Evolutionary conservation across 78 protist genomes (phyloP), one percentile per base, ranked within the genome.

Genomic region (Pigoraptor vietnamica): DNA sequence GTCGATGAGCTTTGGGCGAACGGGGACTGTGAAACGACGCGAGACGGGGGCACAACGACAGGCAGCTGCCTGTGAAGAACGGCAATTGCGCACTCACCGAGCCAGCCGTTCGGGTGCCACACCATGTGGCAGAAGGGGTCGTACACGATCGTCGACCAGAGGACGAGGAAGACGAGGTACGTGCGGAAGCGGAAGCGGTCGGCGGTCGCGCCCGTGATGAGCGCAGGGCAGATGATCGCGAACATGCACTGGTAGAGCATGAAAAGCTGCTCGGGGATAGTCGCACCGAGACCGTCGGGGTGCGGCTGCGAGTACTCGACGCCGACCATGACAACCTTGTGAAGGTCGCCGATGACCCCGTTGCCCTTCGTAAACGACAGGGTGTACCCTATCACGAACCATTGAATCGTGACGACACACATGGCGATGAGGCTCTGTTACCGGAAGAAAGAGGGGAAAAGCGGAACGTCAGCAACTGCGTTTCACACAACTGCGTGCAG

Each of bases 61-160:
- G n/a, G n/a, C n/a, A n/a, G n/a, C n/a, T n/a, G n/a, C n/a, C n/a
- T n/a, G n/a, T n/a, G n/a, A n/a, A n/a, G n/a, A n/a, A n/a, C n/a
- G n/a, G n/a, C n/a, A n/a, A n/a, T n/a, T n/a, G n/a, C n/a, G n/a
- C n/a, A n/a, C n/a, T n/a, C n/a, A n/a, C n/a, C 24, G 55, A 97
- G 89, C 97, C 96, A 97, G 87, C 98, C 98, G 1, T 79, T 25
- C 32, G 34, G 34, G 84, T 48, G 95, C 96, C 98, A 96, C 36
- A 95, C 89, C 96, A 95, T 95, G 94, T 97, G 97, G n/a, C 96
- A 95, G 37, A 97, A 93, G 35, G 98, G 98, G 93, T 95, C 95
- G 92, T 96, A 97, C 25, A 97, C 95, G 40, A 97, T 36, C 34
- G 95, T 91, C 89, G 92, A 95, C 97, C 97, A 97, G 36, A 95